phyloP scores from a whole-genome alignment of 768 basidiomycete species.

The Psilocybe sp. region DNA sequence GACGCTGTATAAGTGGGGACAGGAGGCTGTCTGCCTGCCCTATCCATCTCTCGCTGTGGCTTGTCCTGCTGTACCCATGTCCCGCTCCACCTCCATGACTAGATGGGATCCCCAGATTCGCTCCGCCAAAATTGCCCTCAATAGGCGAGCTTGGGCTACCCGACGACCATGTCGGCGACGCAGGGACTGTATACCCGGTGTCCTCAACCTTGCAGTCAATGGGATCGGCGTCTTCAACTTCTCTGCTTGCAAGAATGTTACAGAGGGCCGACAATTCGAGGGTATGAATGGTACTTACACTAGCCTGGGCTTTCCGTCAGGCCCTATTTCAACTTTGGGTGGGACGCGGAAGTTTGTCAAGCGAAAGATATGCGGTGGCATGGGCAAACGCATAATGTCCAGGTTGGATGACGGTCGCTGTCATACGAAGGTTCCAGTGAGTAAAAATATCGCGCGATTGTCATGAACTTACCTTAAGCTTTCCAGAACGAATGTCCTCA shows the following conservation, averaged over 20 bases:
- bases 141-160: conserved; percentile 31
- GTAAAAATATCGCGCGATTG: not conserved
- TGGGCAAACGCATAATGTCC: conserved; percentile 70
- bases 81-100: conserved; percentile 18
- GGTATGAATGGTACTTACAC: conserved; percentile 42
- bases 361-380: conserved; percentile 76
- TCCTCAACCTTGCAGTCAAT: conserved; percentile 51
- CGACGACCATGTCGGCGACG: conserved; percentile 36
- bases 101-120: conserved; percentile 28
- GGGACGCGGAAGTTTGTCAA: conserved; percentile 82
- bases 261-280: conserved; percentile 5
- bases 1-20: conserved; percentile 22
- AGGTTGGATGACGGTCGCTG: conserved; percentile 65
- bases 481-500: conserved; percentile 70
- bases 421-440: conserved; percentile 1
- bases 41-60: conserved; percentile 27
- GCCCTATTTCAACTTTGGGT: conserved; percentile 71
- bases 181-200: conserved; percentile 36
- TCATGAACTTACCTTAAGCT: conserved; percentile 44
- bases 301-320: conserved; percentile 64
- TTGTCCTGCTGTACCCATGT: conserved; percentile 25
- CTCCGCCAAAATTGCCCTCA: conserved; percentile 32
- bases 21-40: conserved; percentile 24
- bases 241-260: conserved; percentile 27
- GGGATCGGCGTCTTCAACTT: conserved; percentile 42